Percentiles rank a stretch among this genome's conserved stretches.
Evolutionary conservation across 108 stramenopile genomes (phyloP).

Genomic region (Schizochytrium sp.): DNA sequence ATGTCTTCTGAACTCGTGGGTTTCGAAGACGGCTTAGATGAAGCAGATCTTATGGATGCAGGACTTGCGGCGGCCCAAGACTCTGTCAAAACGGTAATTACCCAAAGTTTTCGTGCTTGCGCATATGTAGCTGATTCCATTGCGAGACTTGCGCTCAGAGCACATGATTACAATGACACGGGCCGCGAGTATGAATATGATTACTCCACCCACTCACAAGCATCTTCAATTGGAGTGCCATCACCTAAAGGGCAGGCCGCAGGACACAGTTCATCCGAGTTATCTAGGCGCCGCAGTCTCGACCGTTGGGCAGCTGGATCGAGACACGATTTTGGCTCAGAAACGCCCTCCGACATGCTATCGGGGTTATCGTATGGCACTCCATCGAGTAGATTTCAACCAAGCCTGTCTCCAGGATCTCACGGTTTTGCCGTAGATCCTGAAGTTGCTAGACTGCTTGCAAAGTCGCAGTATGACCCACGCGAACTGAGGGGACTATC

Average conservation of each 20-base stretch:
- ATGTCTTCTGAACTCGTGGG: background rate
- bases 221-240: background rate
- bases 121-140: constrained; percentile 9
- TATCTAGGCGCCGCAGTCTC: background rate
- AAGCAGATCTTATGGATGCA: constrained; percentile 35
- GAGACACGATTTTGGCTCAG: background rate
- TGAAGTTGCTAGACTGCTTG: background rate
- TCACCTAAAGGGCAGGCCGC: background rate
- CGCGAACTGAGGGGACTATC: no score
- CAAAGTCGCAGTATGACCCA: background rate
- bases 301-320: background rate
- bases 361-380: background rate
- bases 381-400: no score
- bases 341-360: background rate
- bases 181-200: background rate
- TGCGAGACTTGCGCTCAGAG: constrained; percentile 9
- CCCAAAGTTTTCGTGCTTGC: constrained; percentile 57
- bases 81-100: constrained; percentile 57
- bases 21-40: constrained; percentile 4
- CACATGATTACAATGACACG: constrained; percentile 29
- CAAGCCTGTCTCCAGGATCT: no score
- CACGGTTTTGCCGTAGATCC: no score
- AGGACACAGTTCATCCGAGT: constrained; percentile 28
- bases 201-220: background rate
- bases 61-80: constrained; percentile 55